Evolutionary conservation across 202 grass and related monocot genomes (phyloP), one percentile per base, ranked within the genome.

Genomic region (Zoysia matrella): DNA sequence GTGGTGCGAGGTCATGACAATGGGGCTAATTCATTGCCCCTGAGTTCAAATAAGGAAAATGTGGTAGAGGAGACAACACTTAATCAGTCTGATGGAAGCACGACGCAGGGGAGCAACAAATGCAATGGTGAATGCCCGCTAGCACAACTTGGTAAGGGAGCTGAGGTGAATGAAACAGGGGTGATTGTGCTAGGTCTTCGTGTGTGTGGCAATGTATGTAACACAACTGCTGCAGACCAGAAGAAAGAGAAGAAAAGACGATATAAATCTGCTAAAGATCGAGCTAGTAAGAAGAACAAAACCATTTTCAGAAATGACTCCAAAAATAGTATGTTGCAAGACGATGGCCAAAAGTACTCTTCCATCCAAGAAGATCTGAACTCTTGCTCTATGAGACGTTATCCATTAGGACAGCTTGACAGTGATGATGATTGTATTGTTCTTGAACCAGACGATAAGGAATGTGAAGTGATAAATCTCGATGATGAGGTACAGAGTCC

Each of bases 341-440:
- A 60, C 41, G 73, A 83, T 6, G 74, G 2, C 44, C 68, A 67
- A 8, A 67, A 83, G 8, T 46, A 5, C 61, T 57, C 41, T 78
- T 61, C 5, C 6, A 7, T 45, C 39, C 30, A 52, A 45, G 60
- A 54, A 55, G 54, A 74, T 84, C 6, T 52, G 55, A 70, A 30
- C 40, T 71, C 45, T 65, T 6, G 51, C 14, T 40, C n/a, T 73
- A 78, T 78, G 75, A 67, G 11, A 79, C 67, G 46, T 83, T 61
- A 79, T 6, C 47, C 53, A 40, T n/a, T 73, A 40, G 5, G 52
- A 62, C 69, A 74, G 22, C 8, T 40, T 74, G 69, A 62, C 46
- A 85, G 61, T 47, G 86, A 85, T 42, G 87, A 85, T 46, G 87
- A 89, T 15, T 85, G 87, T 50, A 67, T 82, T 73, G 64, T 84